phyloP scores from a whole-genome alignment of 139 green algal species.

The Coccomyxa sp. region DNA sequence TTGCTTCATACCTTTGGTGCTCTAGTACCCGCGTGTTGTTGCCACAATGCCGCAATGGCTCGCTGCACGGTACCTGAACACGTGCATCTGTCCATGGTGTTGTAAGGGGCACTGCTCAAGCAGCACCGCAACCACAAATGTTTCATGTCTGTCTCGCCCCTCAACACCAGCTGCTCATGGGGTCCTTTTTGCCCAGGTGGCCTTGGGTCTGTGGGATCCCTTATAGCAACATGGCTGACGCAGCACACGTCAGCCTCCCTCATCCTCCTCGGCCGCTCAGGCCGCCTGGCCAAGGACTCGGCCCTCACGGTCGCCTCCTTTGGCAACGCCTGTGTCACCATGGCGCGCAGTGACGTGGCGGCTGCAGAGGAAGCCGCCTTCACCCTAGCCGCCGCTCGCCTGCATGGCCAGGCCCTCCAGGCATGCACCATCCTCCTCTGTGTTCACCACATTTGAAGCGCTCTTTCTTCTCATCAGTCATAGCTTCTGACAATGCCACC shows the following conservation, averaged over 20 bases:
- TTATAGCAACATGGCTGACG: slow-evolving; percentile 58
- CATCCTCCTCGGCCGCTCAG: slow-evolving; percentile 33
- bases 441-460: too few relatives aligned
- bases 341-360: slow-evolving; percentile 7
- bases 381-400: background rate
- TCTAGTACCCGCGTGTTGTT: too few relatives aligned
- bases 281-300: slow-evolving; percentile 4
- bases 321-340: background rate
- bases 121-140: too few relatives aligned
- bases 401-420: background rate
- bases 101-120: too few relatives aligned
- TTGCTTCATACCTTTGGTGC: too few relatives aligned
- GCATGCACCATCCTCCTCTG: background rate
- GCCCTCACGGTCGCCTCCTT: background rate
- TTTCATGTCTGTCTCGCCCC: too few relatives aligned
- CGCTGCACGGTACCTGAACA: too few relatives aligned
- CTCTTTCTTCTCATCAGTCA: too few relatives aligned
- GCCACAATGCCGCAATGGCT: too few relatives aligned
- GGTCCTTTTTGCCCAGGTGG: slow-evolving; percentile 15
- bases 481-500: too few relatives aligned
- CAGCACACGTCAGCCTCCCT: slow-evolving; percentile 2
- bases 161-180: background rate
- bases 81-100: too few relatives aligned
- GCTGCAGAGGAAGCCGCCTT: slow-evolving; percentile 10
- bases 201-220: slow-evolving; percentile 32